A percentile compares a stretch with the other conserved stretches of the same genome.
Conservation (phyloP, 139 green algal species). For the Zygnema cylindricum region DNA sequence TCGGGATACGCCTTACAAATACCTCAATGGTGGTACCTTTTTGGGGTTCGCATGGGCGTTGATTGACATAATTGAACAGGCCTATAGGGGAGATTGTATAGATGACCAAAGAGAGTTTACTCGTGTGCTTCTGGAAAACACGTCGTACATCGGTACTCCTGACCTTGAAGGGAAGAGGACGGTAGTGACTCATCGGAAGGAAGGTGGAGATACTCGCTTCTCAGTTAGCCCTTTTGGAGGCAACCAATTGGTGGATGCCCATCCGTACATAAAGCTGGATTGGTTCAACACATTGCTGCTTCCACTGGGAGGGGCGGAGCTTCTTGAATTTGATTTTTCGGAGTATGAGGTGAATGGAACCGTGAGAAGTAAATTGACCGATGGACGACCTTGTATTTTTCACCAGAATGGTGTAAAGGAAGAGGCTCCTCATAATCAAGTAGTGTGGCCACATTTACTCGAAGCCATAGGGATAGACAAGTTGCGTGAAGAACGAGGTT, state of each 20-base stretch:
- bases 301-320: slow-evolving; percentile 11
- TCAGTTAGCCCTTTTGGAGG: not conserved
- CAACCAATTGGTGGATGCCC: not conserved
- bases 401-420: slow-evolving; percentile 30
- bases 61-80: not conserved
- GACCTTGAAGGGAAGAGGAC: not conserved
- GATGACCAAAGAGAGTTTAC: slow-evolving; percentile 22
- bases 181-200: not conserved
- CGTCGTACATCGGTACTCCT: not conserved
- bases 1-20: slow-evolving; percentile 28
- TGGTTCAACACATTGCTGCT: slow-evolving; percentile 27
- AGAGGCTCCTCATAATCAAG: not conserved
- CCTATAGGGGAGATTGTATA: slow-evolving; percentile 23
- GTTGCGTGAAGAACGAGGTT: not conserved
- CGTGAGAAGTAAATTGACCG: slow-evolving; percentile 10
- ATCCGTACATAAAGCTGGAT: slow-evolving; percentile 25
- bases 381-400: slow-evolving; percentile 8
- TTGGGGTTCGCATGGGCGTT: slow-evolving; percentile 27
- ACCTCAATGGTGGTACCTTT: slow-evolving; percentile 25
- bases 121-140: slow-evolving; percentile 16
- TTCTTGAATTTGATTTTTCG: slow-evolving; percentile 21
- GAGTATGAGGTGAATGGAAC: slow-evolving; percentile 2
- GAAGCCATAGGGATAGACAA: slow-evolving; percentile 17
- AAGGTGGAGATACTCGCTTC: slow-evolving; percentile 4
- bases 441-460: slow-evolving; percentile 4